These are phyloP conservation scores for Sordariomycetes sp. DNA, from an alignment of 2,329 filamentous ascomycete genomes.

Conservation along the genomic window DNA sequence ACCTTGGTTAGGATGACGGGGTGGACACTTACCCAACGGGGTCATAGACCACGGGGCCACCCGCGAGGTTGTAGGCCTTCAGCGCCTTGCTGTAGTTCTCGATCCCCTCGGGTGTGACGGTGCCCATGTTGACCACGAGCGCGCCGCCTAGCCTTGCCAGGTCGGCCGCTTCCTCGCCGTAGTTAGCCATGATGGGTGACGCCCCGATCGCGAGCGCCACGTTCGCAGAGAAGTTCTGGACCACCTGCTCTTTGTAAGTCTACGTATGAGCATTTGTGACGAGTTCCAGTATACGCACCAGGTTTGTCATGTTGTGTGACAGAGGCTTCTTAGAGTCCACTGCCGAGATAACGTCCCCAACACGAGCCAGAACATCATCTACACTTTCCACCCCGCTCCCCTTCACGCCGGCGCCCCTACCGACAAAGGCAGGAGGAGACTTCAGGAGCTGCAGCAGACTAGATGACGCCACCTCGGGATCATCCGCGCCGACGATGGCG, in stretches of 20 bases:
- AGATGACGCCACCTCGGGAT: conserved; percentile 51
- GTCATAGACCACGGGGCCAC: conserved; percentile 70
- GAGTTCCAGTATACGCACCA: conserved; percentile 27
- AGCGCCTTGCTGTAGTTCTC: conserved; percentile 62
- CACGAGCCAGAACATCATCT: background rate
- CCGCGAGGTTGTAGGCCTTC: conserved; percentile 64
- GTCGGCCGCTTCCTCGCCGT: conserved; percentile 69
- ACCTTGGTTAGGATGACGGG: background rate
- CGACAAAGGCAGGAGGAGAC: conserved; percentile 18
- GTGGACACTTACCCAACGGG: conserved; percentile 58
- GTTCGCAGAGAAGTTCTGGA: conserved; percentile 90
- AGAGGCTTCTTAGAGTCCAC: conserved; percentile 56
- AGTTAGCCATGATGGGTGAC: conserved; percentile 89
- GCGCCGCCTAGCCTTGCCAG: conserved; percentile 65
- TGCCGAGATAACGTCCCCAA: conserved; percentile 36
- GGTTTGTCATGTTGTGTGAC: conserved; percentile 94
- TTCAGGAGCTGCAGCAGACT: conserved; percentile 42
- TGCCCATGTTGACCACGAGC: conserved; percentile 92
- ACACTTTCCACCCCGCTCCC: background rate
- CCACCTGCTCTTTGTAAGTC: conserved; percentile 32
- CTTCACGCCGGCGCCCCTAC: background rate
- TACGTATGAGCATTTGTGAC: background rate
- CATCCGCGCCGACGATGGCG: conserved; percentile 63
- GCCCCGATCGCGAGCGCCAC: conserved; percentile 74
- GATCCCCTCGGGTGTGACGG: conserved; percentile 63